These are phyloP conservation scores for Zygoascus meyerae DNA, from an alignment of 1,139 yeast species.

Conservation along the genomic window DNA sequence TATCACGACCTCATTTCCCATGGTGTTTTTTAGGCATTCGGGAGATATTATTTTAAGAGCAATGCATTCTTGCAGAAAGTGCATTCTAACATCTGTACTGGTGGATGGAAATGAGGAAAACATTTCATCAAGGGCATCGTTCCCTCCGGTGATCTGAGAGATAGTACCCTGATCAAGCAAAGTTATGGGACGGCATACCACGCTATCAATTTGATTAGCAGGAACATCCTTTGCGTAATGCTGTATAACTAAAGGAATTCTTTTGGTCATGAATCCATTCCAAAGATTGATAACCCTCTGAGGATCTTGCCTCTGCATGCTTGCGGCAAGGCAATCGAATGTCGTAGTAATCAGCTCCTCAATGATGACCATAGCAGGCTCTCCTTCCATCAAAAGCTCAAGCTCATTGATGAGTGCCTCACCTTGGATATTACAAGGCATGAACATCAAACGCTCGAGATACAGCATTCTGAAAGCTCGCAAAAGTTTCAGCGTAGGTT, in stretches of 20 bases:
- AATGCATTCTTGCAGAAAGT: slow-evolving; percentile 50
- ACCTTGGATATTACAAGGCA: slow-evolving; percentile 25
- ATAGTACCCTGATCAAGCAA: slow-evolving; percentile 25
- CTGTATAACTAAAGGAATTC: slow-evolving; percentile 26
- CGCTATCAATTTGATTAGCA: slow-evolving; percentile 20
- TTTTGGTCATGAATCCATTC: slow-evolving; percentile 29
- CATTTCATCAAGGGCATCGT: slow-evolving; percentile 41
- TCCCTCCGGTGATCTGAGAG: slow-evolving; percentile 26
- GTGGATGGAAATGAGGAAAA: slow-evolving; percentile 43
- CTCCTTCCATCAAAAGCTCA: slow-evolving; percentile 26
- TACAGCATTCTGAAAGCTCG: slow-evolving; percentile 30
- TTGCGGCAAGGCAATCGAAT: slow-evolving; percentile 33
- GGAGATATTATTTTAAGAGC: slow-evolving; percentile 40
- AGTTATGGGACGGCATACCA: slow-evolving; percentile 26
- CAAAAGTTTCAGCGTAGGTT: slow-evolving; percentile 16
- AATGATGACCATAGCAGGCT: slow-evolving; percentile 25
- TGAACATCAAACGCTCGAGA: slow-evolving; percentile 30
- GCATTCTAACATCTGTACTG: slow-evolving; percentile 48
- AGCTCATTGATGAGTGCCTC: slow-evolving; percentile 26
- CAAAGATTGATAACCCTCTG: slow-evolving; percentile 25
- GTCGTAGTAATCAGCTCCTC: slow-evolving; percentile 32
- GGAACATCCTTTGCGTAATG: slow-evolving; percentile 11
- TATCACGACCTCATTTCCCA: slow-evolving; percentile 37
- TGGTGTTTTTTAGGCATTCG: slow-evolving; percentile 41
- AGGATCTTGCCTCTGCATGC: slow-evolving; percentile 27